Evolutionary conservation across 2,329 filamentous ascomycete species (phyloP).

Genomic region (Verticillium zaregamsianum): DNA sequence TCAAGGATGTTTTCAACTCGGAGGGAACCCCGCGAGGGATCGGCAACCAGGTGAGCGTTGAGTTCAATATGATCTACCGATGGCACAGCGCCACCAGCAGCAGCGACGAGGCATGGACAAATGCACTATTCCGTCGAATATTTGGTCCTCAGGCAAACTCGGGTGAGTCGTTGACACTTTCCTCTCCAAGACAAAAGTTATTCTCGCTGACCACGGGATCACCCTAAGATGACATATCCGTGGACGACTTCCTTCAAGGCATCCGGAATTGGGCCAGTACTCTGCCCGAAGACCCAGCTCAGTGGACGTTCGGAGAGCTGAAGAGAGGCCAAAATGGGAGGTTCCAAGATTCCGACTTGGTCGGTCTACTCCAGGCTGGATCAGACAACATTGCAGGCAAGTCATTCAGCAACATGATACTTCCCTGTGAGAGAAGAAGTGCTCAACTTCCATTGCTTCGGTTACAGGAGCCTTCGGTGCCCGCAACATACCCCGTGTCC

Average conservation of each 20-base stretch:
- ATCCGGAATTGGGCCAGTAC: conserved; percentile 28
- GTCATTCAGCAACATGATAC: neutral
- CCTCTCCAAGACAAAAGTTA: neutral
- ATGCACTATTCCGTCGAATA: conserved; percentile 45
- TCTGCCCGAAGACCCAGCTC: conserved; percentile 37
- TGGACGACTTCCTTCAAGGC: neutral
- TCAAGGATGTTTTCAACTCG: conserved; percentile 37
- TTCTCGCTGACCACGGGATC: neutral
- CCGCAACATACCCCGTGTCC: conserved; percentile 51
- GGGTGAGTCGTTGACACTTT: neutral
- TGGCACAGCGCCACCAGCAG: conserved; percentile 60
- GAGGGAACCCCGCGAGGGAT: conserved; percentile 49
- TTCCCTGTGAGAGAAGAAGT: neutral
- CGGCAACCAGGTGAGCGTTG: conserved; percentile 63
- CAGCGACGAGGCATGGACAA: conserved; percentile 59
- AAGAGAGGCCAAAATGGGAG: conserved; percentile 43
- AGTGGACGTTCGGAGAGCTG: conserved; percentile 44
- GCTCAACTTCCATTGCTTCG: neutral
- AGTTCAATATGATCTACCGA: conserved; percentile 65
- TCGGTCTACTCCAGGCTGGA: conserved; percentile 48
- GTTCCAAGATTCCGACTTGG: conserved; percentile 56
- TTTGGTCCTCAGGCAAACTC: conserved; percentile 21
- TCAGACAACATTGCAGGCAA: conserved; percentile 56
- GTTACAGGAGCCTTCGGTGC: conserved; percentile 43
- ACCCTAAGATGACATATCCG: neutral